Conservation (phyloP, 2,329 filamentous ascomycete genomes). For the Aspergillus japonicus region DNA sequence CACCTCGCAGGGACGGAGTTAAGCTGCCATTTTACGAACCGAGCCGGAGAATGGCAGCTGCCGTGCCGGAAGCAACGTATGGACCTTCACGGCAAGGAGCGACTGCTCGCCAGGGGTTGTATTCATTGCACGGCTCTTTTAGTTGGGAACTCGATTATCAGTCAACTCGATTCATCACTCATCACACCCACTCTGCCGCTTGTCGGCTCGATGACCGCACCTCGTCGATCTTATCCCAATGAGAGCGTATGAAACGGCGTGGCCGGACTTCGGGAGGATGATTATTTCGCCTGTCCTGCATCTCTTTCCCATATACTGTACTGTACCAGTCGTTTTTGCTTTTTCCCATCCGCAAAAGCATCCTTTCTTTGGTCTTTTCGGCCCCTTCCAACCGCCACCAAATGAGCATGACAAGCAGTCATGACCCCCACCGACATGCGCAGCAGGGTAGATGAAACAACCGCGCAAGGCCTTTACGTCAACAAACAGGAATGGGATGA, state of each 20-base stretch:
- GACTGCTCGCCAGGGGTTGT: neutral
- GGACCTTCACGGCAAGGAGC: neutral
- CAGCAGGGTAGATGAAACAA: slow-evolving; percentile 10
- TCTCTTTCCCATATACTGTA: neutral
- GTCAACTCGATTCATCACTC: neutral
- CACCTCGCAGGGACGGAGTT: slow-evolving; percentile 12
- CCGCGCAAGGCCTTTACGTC: slow-evolving; percentile 6
- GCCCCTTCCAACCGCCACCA: slow-evolving; percentile 9
- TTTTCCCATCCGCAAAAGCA: neutral
- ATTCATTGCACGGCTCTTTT: no score
- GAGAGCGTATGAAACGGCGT: slow-evolving; percentile 8
- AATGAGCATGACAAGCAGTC: slow-evolving; percentile 6
- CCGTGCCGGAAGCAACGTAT: slow-evolving; percentile 6
- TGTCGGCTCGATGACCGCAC: slow-evolving; percentile 1
- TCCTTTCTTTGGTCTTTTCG: neutral
- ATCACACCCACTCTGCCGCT: slow-evolving; percentile 2
- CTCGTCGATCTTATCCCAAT: slow-evolving; percentile 15
- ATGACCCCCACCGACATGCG: neutral
- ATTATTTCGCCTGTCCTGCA: neutral
- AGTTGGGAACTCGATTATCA: neutral
- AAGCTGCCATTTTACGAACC: slow-evolving; percentile 17
- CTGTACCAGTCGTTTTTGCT: neutral
- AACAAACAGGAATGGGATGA: slow-evolving; percentile 12
- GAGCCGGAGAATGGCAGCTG: slow-evolving; percentile 12
- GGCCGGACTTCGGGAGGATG: slow-evolving; percentile 4